Evolutionary conservation across 192 early-diverging fungal genomes (phyloP).

Genomic region (Pilaira anomala): DNA sequence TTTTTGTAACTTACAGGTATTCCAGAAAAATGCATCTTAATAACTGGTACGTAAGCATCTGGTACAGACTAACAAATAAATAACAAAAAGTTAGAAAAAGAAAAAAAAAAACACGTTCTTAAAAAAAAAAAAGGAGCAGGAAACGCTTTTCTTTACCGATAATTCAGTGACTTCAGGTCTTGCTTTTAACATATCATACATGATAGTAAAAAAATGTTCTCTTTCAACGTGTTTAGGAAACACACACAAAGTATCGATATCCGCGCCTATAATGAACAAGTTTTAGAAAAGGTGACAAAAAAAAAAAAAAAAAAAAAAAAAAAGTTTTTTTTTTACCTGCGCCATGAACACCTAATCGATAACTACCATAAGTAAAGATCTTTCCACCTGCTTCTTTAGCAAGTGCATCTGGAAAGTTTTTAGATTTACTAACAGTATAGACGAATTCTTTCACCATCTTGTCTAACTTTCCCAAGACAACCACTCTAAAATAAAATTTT

Average conservation of each 20-base stretch:
- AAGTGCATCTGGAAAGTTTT: conserved; percentile 74
- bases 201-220: conserved; percentile 89
- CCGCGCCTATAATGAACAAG: conserved; percentile 57
- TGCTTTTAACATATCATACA: conserved; percentile 83
- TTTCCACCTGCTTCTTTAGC: conserved; percentile 90
- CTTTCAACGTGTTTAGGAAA: conserved; percentile 84
- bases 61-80: conserved; percentile 56
- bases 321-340: conserved; percentile 52
- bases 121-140: neutral
- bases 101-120: neutral
- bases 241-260: conserved; percentile 98
- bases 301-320: neutral
- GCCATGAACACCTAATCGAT: conserved; percentile 91
- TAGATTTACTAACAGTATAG: conserved; percentile 61
- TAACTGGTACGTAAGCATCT: conserved; percentile 93
- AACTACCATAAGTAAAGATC: conserved; percentile 97
- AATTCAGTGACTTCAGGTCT: conserved; percentile 84
- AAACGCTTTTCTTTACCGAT: conserved; percentile 54
- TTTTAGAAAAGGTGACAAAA: neutral
- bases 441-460: conserved; percentile 92
- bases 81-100: neutral
- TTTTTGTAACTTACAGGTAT: conserved; percentile 72
- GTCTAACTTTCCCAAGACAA: conserved; percentile 86
- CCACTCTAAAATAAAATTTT: conserved; percentile 56
- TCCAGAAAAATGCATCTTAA: conserved; percentile 89